phyloP scores from a whole-genome alignment of 1,284 basidiomycete genomes.

The Fomitopsis betulina region DNA sequence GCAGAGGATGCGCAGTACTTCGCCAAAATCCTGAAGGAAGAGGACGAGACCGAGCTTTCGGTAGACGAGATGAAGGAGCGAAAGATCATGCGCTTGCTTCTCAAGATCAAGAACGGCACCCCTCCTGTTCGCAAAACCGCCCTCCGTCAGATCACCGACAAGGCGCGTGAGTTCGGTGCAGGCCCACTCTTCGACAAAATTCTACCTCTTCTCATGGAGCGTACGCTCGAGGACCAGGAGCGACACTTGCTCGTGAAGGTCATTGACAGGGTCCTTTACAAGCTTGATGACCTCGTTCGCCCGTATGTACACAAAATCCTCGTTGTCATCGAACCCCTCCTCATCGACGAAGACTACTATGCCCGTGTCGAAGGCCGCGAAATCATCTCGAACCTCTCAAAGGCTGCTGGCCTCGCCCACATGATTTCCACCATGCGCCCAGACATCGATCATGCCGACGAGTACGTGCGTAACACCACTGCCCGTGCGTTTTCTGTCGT shows the following conservation, averaged over 20 bases:
- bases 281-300: constrained; percentile 97
- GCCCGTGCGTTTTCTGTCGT: constrained; percentile 99
- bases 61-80: constrained; percentile 99
- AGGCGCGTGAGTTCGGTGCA: constrained; percentile 97
- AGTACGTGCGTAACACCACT: constrained; percentile 99
- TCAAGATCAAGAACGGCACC: constrained; percentile 99
- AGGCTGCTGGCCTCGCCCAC: constrained; percentile 97
- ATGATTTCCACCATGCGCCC: constrained; percentile 99
- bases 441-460: constrained; percentile 99
- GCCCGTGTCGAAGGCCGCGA: constrained; percentile 99
- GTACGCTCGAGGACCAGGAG: constrained; percentile 98
- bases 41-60: constrained; percentile 91
- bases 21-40: constrained; percentile 92
- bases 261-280: constrained; percentile 98
- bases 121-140: constrained; percentile 98
- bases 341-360: constrained; percentile 99
- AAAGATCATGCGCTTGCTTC: constrained; percentile 98
- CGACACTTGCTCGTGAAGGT: constrained; percentile 98
- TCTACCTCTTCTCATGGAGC: constrained; percentile 96
- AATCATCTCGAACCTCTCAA: constrained; percentile 98
- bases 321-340: constrained; percentile 97
- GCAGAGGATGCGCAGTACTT: constrained; percentile 98
- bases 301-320: constrained; percentile 99
- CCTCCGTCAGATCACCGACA: constrained; percentile 98
- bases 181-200: constrained; percentile 99